Evolutionary conservation across 2,329 filamentous ascomycete genomes (phyloP).

Genomic region (Thelonectria olida): DNA sequence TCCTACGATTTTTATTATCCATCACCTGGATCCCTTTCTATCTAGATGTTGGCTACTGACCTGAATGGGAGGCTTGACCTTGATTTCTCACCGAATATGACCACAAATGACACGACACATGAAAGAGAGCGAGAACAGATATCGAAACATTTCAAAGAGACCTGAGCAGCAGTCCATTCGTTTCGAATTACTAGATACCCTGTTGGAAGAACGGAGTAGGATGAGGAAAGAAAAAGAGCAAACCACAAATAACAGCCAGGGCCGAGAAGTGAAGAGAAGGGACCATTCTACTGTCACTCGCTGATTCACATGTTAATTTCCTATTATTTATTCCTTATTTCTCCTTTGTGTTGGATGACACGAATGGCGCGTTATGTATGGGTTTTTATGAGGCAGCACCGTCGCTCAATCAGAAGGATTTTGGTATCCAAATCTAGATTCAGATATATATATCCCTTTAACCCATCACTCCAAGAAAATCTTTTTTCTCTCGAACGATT

Average conservation of each 20-base stretch:
- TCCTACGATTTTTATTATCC: neutral
- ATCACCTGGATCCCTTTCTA: slow-evolving; percentile 12
- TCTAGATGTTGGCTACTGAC: slow-evolving; percentile 23
- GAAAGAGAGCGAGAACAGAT: slow-evolving; percentile 15
- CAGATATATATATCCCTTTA: slow-evolving; percentile 16
- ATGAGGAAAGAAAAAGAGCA: neutral
- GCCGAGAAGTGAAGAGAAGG: neutral
- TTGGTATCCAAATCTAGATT: slow-evolving; percentile 23
- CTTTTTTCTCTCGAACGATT: neutral
- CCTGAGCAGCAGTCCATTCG: slow-evolving; percentile 38
- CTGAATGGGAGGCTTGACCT: slow-evolving; percentile 10
- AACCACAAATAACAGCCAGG: neutral
- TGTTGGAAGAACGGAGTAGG: slow-evolving; percentile 33
- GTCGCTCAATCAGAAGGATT: slow-evolving; percentile 11
- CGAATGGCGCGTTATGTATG: neutral
- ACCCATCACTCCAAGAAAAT: neutral
- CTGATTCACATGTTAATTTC: slow-evolving; percentile 11
- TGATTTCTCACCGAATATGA: slow-evolving; percentile 18
- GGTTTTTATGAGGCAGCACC: neutral
- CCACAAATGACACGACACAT: slow-evolving; percentile 25
- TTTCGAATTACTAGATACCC: slow-evolving; percentile 44
- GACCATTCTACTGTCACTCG: slow-evolving; percentile 14
- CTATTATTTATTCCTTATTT: neutral
- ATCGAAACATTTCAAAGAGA: slow-evolving; percentile 23
- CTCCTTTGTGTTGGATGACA: slow-evolving; percentile 2